Conservation (phyloP, 257 asterid species). For the Echites panduratus region DNA sequence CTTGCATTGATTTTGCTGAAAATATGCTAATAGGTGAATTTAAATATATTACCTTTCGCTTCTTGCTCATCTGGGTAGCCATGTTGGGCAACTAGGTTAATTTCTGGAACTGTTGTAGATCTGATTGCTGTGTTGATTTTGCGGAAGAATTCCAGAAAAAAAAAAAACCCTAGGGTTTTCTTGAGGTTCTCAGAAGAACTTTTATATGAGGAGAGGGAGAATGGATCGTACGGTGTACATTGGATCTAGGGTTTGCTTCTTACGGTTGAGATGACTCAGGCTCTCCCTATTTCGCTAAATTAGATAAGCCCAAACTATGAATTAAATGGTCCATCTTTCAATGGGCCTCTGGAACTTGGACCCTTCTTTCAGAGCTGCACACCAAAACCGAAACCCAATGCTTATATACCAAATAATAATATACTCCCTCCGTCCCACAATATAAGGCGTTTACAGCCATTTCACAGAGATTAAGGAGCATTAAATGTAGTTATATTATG, state of each 20-base stretch:
- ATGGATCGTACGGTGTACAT: neutral
- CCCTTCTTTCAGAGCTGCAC: no score
- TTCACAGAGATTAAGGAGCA: no score
- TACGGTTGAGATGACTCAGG: neutral
- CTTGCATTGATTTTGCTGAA: no score
- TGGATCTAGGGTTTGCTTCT: constrained; percentile 14
- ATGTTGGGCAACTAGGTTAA: constrained; percentile 10
- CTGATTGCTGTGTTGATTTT: neutral
- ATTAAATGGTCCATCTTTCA: neutral
- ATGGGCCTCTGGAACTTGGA: neutral
- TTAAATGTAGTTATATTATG: no score
- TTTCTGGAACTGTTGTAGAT: neutral
- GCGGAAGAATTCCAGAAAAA: neutral
- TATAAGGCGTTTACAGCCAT: no score
- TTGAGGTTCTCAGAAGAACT: neutral
- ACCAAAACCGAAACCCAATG: no score
- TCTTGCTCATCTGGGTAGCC: constrained; percentile 35
- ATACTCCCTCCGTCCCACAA: no score
- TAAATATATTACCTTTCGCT: constrained; percentile 21
- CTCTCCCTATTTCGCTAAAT: neutral
- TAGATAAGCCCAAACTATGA: neutral
- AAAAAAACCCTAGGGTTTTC: constrained; percentile 9
- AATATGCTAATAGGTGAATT: no score
- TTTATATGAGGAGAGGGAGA: constrained; percentile 1
- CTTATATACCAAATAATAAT: no score